Evolutionary conservation across 192 early-diverging fungal species (phyloP).

Genomic region (Linnemannia exigua): DNA sequence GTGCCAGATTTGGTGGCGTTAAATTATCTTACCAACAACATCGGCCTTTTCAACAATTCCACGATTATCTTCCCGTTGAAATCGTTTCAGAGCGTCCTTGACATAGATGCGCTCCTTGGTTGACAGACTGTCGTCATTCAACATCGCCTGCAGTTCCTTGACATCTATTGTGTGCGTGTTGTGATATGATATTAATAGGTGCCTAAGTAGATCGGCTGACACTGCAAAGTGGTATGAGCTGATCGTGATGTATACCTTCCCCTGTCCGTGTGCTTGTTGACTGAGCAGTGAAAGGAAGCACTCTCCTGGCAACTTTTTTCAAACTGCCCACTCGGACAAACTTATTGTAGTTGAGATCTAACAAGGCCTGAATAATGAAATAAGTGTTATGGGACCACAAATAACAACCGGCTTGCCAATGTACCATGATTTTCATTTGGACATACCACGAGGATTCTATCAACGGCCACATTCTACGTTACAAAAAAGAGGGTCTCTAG

Average conservation of each 20-base stretch:
- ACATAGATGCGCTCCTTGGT: conserved; percentile 59
- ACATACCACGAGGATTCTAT: conserved; percentile 72
- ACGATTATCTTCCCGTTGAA: conserved; percentile 67
- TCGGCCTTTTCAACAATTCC: conserved; percentile 60
- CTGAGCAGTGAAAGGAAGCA: conserved; percentile 75
- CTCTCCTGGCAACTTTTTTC: conserved; percentile 73
- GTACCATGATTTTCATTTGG: not conserved
- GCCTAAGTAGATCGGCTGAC: not conserved
- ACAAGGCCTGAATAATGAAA: conserved; percentile 52
- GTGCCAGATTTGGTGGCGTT: conserved; percentile 3
- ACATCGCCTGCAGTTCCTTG: conserved; percentile 83
- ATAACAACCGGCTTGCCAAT: conserved; percentile 3
- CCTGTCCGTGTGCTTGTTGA: conserved; percentile 41
- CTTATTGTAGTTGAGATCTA: conserved; percentile 73
- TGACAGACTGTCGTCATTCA: conserved; percentile 69
- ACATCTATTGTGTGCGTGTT: conserved; percentile 63
- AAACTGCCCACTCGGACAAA: conserved; percentile 82
- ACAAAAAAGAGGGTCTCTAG: not conserved
- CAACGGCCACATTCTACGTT: conserved; percentile 78
- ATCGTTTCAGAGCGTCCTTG: conserved; percentile 66
- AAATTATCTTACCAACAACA: conserved; percentile 65
- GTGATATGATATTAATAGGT: not conserved
- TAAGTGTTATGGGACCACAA: not conserved
- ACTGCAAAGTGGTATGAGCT: not conserved
- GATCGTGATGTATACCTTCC: conserved; percentile 32